Evolutionary conservation across 1,284 basidiomycete genomes (phyloP), one percentile per base, ranked within the genome.

Genomic region (Ustilago vetiveriae): DNA sequence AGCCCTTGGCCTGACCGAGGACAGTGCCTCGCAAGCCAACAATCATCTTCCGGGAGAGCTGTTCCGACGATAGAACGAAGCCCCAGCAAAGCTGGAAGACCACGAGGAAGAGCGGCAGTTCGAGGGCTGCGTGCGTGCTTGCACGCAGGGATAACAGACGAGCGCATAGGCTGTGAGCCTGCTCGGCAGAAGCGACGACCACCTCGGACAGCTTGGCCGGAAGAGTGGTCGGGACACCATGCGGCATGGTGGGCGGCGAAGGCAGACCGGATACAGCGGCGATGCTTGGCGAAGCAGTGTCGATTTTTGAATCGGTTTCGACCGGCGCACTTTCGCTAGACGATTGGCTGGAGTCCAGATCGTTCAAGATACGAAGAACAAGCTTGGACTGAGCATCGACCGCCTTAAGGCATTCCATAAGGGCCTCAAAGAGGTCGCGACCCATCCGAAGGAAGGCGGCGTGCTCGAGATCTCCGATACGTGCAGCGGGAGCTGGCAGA

Each of bases 11-110:
- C 88, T 94, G 76, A 41, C 72, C 70, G n/a, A 72, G 68, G 22
- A 65, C 48, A 6, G 44, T 69, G 23, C 66, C 65, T 38, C 94
- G 85, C 23, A 98, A 84, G 5, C 92, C 90, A 41, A 95, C 91
- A 59, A 97, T 92, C 92, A 98, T 96, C 63, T 90, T 86, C 46
- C 89, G 87, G 69, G 90, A 92, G 24, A 95, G 85, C 22, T 88
- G 87, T 82, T 98, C 95, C 71, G 90, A 92, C 57, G 86, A 86
- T 9, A 95, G 86, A 22, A 98, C 92, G 78, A 98, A 98, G 36
- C 86, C 83, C 93, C 94, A 97, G 11, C 90, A 90, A 69, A 88
- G 87, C 60, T 89, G 88, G 85, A 94, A 96, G 51, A 97, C 84
- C 23, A 86, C 86, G 35, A 92, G 85, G 84, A 98, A 98, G 30